Evolutionary conservation across 495 filamentous ascomycete genomes (phyloP), one percentile per base, ranked within the genome.

Genomic region (Penicillium ochrochloron): DNA sequence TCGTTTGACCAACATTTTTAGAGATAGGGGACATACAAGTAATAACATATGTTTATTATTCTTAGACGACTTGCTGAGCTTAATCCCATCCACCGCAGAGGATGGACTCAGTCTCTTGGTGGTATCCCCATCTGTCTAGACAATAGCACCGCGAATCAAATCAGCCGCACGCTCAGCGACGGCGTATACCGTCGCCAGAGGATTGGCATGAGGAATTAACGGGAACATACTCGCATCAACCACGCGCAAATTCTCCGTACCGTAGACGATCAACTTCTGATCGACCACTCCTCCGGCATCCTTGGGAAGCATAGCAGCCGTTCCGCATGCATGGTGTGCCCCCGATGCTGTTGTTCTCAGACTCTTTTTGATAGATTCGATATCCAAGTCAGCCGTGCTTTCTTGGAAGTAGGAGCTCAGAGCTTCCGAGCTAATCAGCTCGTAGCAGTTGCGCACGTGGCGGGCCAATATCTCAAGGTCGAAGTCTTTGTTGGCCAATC

Each of bases 191-290:
- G 85, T 84, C 0, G 79, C 79, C 61, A 84, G 75, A 25, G 82
- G 66, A 68, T 88, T 82, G 2, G 79, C 81, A 60, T 76, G 75
- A 15, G 84, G 72, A 54, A 83, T 78, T 10, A 82, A 53, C 2
- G 85, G 84, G 63, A 82, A 80, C 14, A 88, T 64, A 59, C 82
- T 76, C 0, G 85, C 82, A 62, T 84, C 86, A 12, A 86, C 81
- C 0, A 89, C 79, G 15, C 84, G 73, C 57, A 87, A 61, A 12
- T 80, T 77, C 48, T 71, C 58, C 1, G 82, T 78, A 0, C 81
- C 82, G 59, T 86, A 79, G 3, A 86, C 82, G 39, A 62, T 67
- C 63, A 86, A 60, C 27, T 72, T 60, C 4, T 75, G 68, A 69
- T 84, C 79, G 0, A 86, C 79, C 1, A 86, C 85, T 0, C 78